Percentiles rank a stretch among this genome's conserved stretches.
Conservation (phyloP, 140 eudicot species). For the Stevia rebaudiana region DNA sequence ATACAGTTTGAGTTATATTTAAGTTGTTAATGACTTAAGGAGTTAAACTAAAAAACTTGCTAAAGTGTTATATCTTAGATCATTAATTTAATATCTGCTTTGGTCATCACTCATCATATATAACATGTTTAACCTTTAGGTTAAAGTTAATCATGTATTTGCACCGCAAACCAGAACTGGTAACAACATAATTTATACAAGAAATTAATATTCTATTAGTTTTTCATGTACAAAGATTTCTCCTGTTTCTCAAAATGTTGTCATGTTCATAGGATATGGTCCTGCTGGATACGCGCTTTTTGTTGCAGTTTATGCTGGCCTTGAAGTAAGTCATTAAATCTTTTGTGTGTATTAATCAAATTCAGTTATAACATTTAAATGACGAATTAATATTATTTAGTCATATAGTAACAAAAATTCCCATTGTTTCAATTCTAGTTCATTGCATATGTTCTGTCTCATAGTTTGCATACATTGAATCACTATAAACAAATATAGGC, state of each 20-base stretch:
- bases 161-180: background rate
- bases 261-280: conserved; percentile 68
- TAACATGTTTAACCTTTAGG: background rate
- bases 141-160: background rate
- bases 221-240: background rate
- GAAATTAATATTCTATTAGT: background rate
- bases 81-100: background rate
- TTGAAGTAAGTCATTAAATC: conserved; percentile 58
- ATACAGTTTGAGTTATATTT: background rate
- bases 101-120: background rate
- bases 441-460: background rate
- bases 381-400: background rate
- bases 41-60: background rate
- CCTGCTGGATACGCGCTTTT: conserved; percentile 96
- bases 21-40: background rate
- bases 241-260: background rate
- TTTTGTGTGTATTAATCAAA: conserved; percentile 5
- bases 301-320: conserved; percentile 93
- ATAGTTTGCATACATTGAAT: background rate
- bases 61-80: too few species aligned
- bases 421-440: background rate
- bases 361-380: background rate
- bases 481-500: background rate
- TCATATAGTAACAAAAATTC: background rate
- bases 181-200: background rate